phyloP scores from a whole-genome alignment of 1,284 basidiomycete genomes.

The Puccinia triticina region DNA sequence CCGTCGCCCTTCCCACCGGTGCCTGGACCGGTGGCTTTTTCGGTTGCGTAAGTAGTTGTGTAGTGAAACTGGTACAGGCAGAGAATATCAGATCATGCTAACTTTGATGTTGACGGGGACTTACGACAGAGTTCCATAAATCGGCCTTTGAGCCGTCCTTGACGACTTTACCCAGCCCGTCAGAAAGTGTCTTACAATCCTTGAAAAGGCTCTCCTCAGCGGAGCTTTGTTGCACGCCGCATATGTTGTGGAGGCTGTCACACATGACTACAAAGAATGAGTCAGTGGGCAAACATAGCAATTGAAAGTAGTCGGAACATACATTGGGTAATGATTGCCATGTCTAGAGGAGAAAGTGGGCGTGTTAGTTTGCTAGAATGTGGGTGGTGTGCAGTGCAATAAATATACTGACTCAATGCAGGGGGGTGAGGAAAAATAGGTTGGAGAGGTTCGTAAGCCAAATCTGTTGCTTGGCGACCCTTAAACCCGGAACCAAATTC shows the following conservation, averaged over 20 bases:
- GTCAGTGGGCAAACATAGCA: not conserved
- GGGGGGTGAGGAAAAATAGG: not conserved
- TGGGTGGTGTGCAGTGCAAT: too few relatives aligned
- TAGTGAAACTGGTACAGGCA: not conserved
- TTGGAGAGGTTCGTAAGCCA: slow-evolving; percentile 24
- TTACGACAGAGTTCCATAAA: not conserved
- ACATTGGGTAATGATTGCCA: slow-evolving; percentile 6
- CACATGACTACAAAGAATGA: slow-evolving; percentile 35
- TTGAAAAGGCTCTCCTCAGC: not conserved
- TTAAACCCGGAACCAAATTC: slow-evolving; percentile 24
- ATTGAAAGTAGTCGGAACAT: not conserved
- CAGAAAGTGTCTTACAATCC: not conserved
- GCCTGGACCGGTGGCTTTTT: not conserved
- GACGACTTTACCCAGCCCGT: not conserved
- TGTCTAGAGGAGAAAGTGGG: not conserved
- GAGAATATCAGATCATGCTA: not conserved
- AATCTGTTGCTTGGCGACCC: not conserved
- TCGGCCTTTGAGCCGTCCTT: slow-evolving; percentile 14
- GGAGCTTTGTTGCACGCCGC: not conserved
- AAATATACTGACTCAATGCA: slow-evolving; percentile 24
- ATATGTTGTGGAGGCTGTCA: slow-evolving; percentile 30
- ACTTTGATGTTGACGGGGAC: not conserved
- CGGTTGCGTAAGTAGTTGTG: not conserved
- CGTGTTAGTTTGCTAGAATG: not conserved
- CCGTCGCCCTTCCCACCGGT: slow-evolving; percentile 38